Base-by-base conservation (phyloP, 1,284 basidiomycete genomes). In the Naganishia cerealis region DNA sequence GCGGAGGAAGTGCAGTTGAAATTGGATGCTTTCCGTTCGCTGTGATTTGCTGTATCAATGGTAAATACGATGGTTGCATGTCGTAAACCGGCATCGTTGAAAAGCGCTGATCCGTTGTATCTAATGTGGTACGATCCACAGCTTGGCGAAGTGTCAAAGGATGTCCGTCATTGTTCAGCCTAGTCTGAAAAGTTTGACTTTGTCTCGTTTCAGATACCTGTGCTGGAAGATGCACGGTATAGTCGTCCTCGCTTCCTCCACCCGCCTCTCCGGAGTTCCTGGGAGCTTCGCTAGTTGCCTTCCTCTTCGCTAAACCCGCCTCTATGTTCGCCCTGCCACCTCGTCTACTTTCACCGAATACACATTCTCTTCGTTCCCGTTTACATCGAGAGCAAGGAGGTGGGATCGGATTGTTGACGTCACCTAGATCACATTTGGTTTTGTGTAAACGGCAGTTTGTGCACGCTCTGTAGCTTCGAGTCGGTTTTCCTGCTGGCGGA, bases 401-500 rank as follows among this genome's bases (percentile, higher is more conserved):
- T 56, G 81, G 77, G 10, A 76, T 77, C 0, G 81, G 82, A 2
- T 76, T 73, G 65, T 82, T 81, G 46, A 81, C 79, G 66, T 82
- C 80, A 29, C 82, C 82, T 10, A 83, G 73, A 67, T 83, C 82
- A 69, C 82, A 82, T 70, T 78, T 77, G 12, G 81, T 80, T 68
- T 83, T 83, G 13, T 81, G 73, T 56, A 79, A 18, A 3, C 67
- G 53, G 39, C 61, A 68, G 21, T 68, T 63, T 12, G 53, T 54
- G 46, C 67, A 68, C 10, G 67, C 59, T 33, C 67, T 39, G 56
- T 68, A 68, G 42, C 54, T 63, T 21, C 67, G 67, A 13, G 58
- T 59, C 24, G 53, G 55, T 57, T 36, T 66, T 3, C 29, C 61
- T n/a, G 36, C 38, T 29, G 48, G 29, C 33, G 29, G 29, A 21